A percentile compares a stretch with the other conserved stretches of the same genome.
phyloP scores from a whole-genome alignment of 345 rosid species.

The Nasturtium officinale region DNA sequence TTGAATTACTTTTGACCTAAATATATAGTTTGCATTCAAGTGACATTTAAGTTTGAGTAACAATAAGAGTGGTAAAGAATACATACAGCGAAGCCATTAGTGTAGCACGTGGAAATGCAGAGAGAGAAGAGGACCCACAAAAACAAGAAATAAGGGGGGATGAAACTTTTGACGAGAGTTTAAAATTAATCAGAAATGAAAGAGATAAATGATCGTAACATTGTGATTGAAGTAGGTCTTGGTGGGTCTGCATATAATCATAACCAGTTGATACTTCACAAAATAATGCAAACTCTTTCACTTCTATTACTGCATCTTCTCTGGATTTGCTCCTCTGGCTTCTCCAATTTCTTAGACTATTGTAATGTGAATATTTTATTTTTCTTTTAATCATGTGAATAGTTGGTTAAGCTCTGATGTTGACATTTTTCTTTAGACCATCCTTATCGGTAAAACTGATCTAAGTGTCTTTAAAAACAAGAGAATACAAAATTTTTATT shows the following conservation, averaged over 20 bases:
- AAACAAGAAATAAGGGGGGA: background rate
- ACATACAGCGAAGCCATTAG: conserved; percentile 34
- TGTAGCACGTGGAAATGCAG: conserved; percentile 38
- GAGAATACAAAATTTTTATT: no score
- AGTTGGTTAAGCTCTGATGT: background rate
- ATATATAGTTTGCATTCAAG: conserved; percentile 33
- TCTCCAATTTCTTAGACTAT: conserved; percentile 17
- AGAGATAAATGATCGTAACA: conserved; percentile 23
- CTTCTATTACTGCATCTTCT: conserved; percentile 12
- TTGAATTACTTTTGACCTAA: conserved; percentile 38
- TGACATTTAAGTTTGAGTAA: conserved; percentile 34
- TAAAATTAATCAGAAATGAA: background rate
- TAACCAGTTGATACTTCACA: conserved; percentile 27
- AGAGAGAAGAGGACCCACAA: conserved; percentile 26
- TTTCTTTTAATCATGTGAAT: background rate
- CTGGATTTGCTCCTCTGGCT: conserved; percentile 15
- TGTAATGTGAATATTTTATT: background rate
- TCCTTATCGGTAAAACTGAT: no score
- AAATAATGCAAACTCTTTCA: conserved; percentile 22
- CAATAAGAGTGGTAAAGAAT: conserved; percentile 32
- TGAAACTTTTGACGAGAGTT: conserved; percentile 9
- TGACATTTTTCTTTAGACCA: background rate
- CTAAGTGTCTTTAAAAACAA: no score
- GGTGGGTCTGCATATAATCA: conserved; percentile 28
- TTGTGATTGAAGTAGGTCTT: conserved; percentile 14